These are phyloP conservation scores for Debaryomyces fabryi DNA, from an alignment of 1,139 yeast species.

Conservation along the genomic window DNA sequence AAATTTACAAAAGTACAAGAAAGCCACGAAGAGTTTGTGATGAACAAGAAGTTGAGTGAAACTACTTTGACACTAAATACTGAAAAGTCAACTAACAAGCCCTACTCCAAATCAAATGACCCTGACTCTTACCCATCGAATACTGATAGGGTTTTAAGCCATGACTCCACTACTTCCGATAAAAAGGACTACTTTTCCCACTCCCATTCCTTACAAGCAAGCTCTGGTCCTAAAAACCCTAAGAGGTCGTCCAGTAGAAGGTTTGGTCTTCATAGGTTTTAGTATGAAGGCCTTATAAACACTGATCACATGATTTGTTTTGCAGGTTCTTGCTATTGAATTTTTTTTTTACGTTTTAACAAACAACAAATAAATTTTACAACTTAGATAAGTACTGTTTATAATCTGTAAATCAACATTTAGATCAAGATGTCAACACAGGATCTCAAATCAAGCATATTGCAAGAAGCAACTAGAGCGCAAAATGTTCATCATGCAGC, in stretches of 20 bases:
- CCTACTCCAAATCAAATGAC: not conserved
- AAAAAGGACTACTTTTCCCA: conserved; percentile 19
- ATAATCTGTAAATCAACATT: conserved; percentile 9
- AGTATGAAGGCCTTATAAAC: not conserved
- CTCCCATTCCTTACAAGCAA: not conserved
- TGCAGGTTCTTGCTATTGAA: conserved; percentile 3
- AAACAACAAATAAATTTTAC: conserved; percentile 10
- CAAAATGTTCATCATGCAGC: conserved; percentile 14
- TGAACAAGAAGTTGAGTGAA: not conserved
- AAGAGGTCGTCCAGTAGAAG: conserved; percentile 13
- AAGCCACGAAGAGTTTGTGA: conserved; percentile 42
- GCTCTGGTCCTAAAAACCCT: not conserved
- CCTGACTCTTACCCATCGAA: conserved; percentile 12
- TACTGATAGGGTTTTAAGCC: conserved; percentile 18
- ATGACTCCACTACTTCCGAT: conserved; percentile 14
- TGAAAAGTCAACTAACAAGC: not conserved
- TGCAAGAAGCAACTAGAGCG: conserved; percentile 9
- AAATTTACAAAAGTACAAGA: conserved; percentile 64
- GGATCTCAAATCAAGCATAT: conserved; percentile 7
- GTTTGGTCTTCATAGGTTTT: conserved; percentile 12
- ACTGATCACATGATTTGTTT: conserved; percentile 1
- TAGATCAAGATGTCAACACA: conserved; percentile 7
- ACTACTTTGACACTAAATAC: not conserved
- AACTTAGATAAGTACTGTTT: conserved; percentile 12
- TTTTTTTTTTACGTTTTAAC: conserved; percentile 7